Evolutionary conservation across 2,329 filamentous ascomycete genomes (phyloP).

Genomic region (Alternaria triticimaculans): DNA sequence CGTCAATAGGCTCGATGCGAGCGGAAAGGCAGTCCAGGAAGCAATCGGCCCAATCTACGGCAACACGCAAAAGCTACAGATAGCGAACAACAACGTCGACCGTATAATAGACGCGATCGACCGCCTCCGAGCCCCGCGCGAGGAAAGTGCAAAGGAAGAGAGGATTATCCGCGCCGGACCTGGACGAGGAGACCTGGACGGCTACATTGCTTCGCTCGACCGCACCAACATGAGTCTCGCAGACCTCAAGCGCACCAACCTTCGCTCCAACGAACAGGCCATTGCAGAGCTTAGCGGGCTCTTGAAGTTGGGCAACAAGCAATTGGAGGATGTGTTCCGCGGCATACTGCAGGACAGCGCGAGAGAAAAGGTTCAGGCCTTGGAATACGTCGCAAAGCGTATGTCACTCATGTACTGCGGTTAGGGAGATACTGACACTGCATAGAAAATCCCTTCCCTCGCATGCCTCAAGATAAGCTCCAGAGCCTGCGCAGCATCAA

Average conservation of each 20-base stretch:
- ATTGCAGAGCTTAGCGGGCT: constrained; percentile 80
- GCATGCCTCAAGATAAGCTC: constrained; percentile 76
- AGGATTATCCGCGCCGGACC: constrained; percentile 78
- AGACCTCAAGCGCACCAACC: constrained; percentile 87
- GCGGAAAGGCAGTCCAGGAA: constrained; percentile 88
- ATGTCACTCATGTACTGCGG: constrained; percentile 37
- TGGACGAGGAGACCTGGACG: constrained; percentile 73
- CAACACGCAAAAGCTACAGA: constrained; percentile 88
- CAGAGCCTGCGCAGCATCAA: constrained; percentile 81
- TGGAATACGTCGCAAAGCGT: constrained; percentile 92
- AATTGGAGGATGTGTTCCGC: constrained; percentile 85
- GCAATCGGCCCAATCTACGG: constrained; percentile 91
- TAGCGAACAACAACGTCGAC: constrained; percentile 89
- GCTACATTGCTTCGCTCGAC: constrained; percentile 89
- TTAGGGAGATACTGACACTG: constrained; percentile 15
- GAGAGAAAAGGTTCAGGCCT: constrained; percentile 76
- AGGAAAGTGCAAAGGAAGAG: constrained; percentile 91
- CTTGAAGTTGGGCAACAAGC: constrained; percentile 77
- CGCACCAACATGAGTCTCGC: constrained; percentile 83
- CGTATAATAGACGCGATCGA: constrained; percentile 86
- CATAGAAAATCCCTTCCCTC: constrained; percentile 74
- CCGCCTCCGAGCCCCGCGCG: constrained; percentile 84
- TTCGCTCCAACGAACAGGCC: constrained; percentile 89
- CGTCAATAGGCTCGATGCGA: constrained; percentile 80
- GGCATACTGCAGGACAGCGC: constrained; percentile 80